Base-by-base conservation (phyloP, 2,329 filamentous ascomycete genomes). In the Alternaria arborescens region DNA sequence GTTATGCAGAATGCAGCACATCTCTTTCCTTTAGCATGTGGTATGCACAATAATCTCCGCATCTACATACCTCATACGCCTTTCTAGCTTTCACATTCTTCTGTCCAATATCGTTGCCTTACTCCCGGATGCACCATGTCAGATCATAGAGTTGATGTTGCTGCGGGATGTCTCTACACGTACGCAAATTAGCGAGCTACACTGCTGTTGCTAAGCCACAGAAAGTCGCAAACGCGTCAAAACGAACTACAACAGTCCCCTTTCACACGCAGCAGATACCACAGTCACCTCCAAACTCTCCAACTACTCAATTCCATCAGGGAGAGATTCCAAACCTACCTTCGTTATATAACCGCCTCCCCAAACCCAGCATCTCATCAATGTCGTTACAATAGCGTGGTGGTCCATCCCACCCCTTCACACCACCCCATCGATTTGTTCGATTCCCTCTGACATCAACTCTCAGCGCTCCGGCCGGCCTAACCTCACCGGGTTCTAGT, bases 351-450 rank as follows among this genome's bases (percentile, higher is more conserved):
- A 36, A 36, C 8, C 30, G 1, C 30, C 20, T 1, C 3, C 20
- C 1, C 7, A 2, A 4, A 12, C 18, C 46, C 20, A 50, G 1
- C 14, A 14, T 50, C 14, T 30, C 46, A 50, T 50, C 46, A 36
- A 50, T 20, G 36, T 34, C 46, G 36, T 34, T 20, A 50, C 8
- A 50, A 50, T 50, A 50, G 46, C 30, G 46, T 50, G 16, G 46
- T 36, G 46, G 46, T 50, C 14, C 46, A 11, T 22, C 32, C 46
- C 46, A 36, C 20, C 32, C 46, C 14, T 30, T 24, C 18, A 50
- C 30, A 50, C 30, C 46, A 20, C 16, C 30, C 20, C 20, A 20
- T n/a, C 20, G 14, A 8, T 22, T 20, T 50, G 30, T 50, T 50
- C 30, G 46, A 50, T 16, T 20, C 46, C 1, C 46, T 30, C 46